Base-by-base conservation (phyloP, 306 rosid genomes). In the Sesbania bispinosa region DNA sequence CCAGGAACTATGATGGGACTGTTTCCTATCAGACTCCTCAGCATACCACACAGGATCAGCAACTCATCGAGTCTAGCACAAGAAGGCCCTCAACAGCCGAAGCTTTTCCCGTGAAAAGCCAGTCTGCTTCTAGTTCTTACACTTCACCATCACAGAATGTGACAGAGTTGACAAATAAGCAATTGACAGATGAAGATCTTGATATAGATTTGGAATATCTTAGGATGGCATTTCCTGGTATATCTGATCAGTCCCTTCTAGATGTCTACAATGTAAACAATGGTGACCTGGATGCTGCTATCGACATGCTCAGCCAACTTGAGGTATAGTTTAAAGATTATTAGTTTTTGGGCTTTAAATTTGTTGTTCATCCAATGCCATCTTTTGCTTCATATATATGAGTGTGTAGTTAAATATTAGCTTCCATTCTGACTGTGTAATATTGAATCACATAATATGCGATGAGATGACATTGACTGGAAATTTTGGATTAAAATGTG, bases 281-380 rank as follows among this genome's bases (percentile, higher is more conserved):
- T 16, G 88, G 89, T 48, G 96, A 93, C 69, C 14, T 93, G 57
- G 92, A 84, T 4, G 87, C 89, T 57, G 76, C 96, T 18, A 35
- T 88, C 32, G 96, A 90, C 78, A 90, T 88, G 98, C 82, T 93
- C 82, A 84, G 21, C 79, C 96, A 84, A 48, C 98, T 93, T 57
- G 96, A 88, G 98, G 98, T 93, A 73, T 55, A 41, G 18, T 60
- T 21, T 29, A 30, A n/a, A 71, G 71, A 27, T 20, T 60, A 5
- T 18, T 51, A 16, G 46, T 36, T 33, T 36, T 26, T n/a, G 14
- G 26, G 35, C 13, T 54, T 32, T 68, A 9, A 15, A 13, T 61
- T 26, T 45, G 13, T 35, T 54, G 30, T 36, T 67, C 18, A 23
- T 64, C 20, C 30, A 15, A 7, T 53, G 21, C 36, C 27, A 7